Percentiles rank a stretch among this genome's conserved stretches.
phyloP scores from a whole-genome alignment of 352 stramenopile genomes.

The Phytophthora litchii region DNA sequence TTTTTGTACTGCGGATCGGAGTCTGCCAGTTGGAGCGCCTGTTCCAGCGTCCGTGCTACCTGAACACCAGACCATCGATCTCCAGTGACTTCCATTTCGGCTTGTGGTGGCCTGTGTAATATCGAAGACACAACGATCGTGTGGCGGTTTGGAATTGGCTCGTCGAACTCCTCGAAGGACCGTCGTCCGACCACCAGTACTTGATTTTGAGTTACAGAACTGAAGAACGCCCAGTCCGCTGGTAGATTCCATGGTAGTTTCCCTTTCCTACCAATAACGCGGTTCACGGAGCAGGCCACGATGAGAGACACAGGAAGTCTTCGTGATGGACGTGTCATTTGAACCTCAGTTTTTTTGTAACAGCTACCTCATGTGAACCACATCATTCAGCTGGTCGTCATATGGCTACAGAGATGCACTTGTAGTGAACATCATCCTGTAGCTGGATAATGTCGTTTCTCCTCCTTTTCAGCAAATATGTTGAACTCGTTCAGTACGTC shows the following conservation, averaged over 20 bases:
- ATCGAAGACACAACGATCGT: constrained; percentile 61
- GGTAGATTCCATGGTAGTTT: constrained; percentile 66
- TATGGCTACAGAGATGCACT: too few relatives aligned
- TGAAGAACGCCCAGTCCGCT: constrained; percentile 78
- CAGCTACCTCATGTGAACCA: constrained; percentile 20
- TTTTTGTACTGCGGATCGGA: constrained; percentile 39
- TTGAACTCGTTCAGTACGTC: constrained; percentile 18
- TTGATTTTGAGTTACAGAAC: constrained; percentile 49
- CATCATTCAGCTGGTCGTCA: constrained; percentile 4
- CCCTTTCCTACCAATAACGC: constrained; percentile 61
- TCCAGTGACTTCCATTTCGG: constrained; percentile 1
- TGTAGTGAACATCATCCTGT: background rate
- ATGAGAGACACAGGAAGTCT: constrained; percentile 63
- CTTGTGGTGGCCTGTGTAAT: constrained; percentile 5
- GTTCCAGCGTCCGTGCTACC: constrained; percentile 44
- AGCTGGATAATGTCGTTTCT: background rate
- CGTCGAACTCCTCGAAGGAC: constrained; percentile 62
- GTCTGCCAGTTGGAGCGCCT: constrained; percentile 48
- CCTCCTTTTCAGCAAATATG: constrained; percentile 9
- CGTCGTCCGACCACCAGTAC: constrained; percentile 68
- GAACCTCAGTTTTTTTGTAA: background rate
- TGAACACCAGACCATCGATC: constrained; percentile 29
- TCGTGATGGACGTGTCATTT: background rate
- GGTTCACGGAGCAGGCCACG: constrained; percentile 71
- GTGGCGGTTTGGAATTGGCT: constrained; percentile 51